Evolutionary conservation across 768 basidiomycete species (phyloP), one percentile per base, ranked within the genome.

Genomic region (Auriculariales sp.): DNA sequence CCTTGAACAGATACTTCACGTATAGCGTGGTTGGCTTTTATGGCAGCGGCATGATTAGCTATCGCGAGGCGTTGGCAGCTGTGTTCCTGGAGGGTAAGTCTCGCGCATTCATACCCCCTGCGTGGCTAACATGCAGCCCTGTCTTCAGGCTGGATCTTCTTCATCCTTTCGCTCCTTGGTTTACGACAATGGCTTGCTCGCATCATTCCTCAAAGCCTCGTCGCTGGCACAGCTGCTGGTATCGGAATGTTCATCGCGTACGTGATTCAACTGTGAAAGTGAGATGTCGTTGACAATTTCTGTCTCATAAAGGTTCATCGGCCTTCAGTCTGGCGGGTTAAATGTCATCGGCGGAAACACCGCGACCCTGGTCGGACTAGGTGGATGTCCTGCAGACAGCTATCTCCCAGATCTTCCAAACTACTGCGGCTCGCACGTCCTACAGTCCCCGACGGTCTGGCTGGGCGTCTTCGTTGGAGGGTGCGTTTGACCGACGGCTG

Each of bases 101-200:
- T 46, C 25, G 49, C 53, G n/a, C 27, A 24, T 4, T 28, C 45
- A n/a, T 24, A 45, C 33, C 48, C 3, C 22, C 24, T 10, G n/a
- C 17, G 27, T n/a, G 22, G 49, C 15, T 27, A 32, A 49, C 32
- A 17, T 25, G 17, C 49, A 14, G 47, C 19, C 14, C 30, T 30
- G 33, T 28, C 24, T 22, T 11, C 9, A 47, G 85, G 86, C 27
- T 85, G 87, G 83, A 63, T 91, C 10, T 91, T 92, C 70, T 73
- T 90, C 54, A 55, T 81, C 58, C 68, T 92, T 12, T 88, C 87
- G 0, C 62, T 92, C 19, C 67, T 91, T 28, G 89, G 89, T 53
- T 71, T 92, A 48, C 85, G 89, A 46, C 87, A 90, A 67, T 92
- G 87, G 89, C 72, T 92, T 3, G 85, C 82, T 12, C 77, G 89